Conservation (phyloP, 257 asterid species). For the Lycium ferocissimum region DNA sequence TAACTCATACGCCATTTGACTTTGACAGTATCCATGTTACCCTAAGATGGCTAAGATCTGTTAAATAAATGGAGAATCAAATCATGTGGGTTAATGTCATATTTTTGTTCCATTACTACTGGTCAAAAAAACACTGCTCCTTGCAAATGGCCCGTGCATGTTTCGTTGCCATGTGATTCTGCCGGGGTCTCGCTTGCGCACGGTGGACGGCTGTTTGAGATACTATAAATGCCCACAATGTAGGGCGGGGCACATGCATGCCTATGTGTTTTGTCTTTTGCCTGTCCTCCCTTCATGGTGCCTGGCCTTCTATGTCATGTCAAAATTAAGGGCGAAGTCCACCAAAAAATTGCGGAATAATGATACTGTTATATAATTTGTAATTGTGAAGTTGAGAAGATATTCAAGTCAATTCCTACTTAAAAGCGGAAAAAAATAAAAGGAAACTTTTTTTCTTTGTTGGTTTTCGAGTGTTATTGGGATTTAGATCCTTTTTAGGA, state of each 20-base stretch:
- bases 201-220: constrained; percentile 10
- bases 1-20: neutral
- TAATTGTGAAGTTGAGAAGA: no score
- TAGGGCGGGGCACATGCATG: constrained; percentile 19
- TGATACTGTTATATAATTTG: no score
- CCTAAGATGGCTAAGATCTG: constrained; percentile 10
- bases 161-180: constrained; percentile 19
- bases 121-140: neutral
- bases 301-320: neutral
- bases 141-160: neutral
- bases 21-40: constrained; percentile 21
- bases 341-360: no score
- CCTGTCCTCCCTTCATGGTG: neutral
- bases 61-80: constrained; percentile 26
- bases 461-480: no score
- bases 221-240: neutral
- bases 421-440: no score
- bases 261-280: neutral
- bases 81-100: constrained; percentile 2
- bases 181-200: neutral
- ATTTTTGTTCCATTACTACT: neutral
- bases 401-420: no score
- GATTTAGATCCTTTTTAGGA: no score
- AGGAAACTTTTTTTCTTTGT: no score
- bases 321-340: neutral